Conservation (phyloP, 2,329 filamentous ascomycete genomes). For the Cladorrhinum sp. region DNA sequence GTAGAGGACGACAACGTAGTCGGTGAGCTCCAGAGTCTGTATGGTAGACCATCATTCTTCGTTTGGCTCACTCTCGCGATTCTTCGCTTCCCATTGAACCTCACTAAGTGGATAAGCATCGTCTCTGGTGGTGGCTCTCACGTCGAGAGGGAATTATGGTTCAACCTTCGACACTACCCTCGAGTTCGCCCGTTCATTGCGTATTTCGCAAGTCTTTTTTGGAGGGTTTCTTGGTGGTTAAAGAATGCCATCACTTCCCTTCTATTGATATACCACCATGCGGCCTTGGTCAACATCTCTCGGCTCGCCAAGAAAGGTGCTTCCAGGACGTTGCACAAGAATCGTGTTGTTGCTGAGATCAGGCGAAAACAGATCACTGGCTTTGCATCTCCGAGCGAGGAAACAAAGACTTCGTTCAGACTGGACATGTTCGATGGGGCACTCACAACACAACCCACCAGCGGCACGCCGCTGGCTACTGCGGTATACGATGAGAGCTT, state of each 20-base stretch:
- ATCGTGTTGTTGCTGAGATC: conserved; percentile 32
- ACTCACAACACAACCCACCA: conserved; percentile 24
- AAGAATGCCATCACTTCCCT: conserved; percentile 34
- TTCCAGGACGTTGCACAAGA: conserved; percentile 29
- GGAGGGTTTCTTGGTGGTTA: conserved; percentile 33
- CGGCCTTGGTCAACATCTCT: conserved; percentile 32
- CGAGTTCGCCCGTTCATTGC: conserved; percentile 26
- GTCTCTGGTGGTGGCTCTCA: conserved; percentile 36
- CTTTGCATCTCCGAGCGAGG: conserved; percentile 30
- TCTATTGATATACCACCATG: conserved; percentile 35
- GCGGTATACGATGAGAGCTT: conserved; percentile 32
- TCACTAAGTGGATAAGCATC: conserved; percentile 36
- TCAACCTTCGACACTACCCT: conserved; percentile 30
- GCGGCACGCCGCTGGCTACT: conserved; percentile 24
- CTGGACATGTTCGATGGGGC: conserved; percentile 33
- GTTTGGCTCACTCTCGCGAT: conserved; percentile 18
- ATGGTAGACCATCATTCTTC: not conserved
- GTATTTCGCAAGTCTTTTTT: conserved; percentile 30
- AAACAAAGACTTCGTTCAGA: conserved; percentile 22
- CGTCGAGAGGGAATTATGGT: conserved; percentile 37
- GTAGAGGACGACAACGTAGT: not conserved
- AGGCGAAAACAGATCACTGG: conserved; percentile 34
- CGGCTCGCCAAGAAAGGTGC: conserved; percentile 34
- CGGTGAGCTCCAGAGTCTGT: not conserved
- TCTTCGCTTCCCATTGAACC: conserved; percentile 25